Evolutionary conservation across 441 rosid genomes (phyloP), one percentile per base, ranked within the genome.

Genomic region (Adansonia grandidieri): DNA sequence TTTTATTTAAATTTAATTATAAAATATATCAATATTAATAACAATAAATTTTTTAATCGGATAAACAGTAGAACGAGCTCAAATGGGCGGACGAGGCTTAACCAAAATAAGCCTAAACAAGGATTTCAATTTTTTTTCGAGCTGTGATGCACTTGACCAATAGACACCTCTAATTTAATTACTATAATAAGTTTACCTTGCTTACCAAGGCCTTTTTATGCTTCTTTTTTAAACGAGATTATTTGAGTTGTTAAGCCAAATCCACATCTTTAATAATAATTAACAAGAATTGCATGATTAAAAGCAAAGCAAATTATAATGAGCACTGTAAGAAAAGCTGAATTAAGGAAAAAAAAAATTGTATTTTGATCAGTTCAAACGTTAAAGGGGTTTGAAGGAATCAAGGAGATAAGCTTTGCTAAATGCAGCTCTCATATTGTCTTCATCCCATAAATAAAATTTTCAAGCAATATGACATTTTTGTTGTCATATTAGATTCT

Each of bases 271-370:
- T 63, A 32, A 63, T 6, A 10, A 63, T 32, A 32, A 32, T 32
- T 28, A 28, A 32, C 67, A 63, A 63, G 67, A 63, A 13, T 63
- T 63, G 67, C 44, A 63, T 63, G 67, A 63, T 63, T 63, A 63
- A 17, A 63, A 63, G 2, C 67, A 63, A 63, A 63, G 67, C 67
- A 63, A 63, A 28, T 63, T 28, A 28, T 4, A 13, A 4, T 63
- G 42, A 63, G 45, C 9, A 6, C 1, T 9, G 7, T 13, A 63
- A 63, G 44, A 13, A 63, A 63, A 11, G 67, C 67, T 28, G 67
- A 63, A 63, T 13, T 11, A 17, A 63, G 45, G 8, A n/a, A 63
- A 32, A 63, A 28, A 11, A 32, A 32, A 1, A 1, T 32, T 32
- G 3, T 44, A 67, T 44, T 44, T 17, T 67, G 53, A 17, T 42